Evolutionary conservation across 2,329 filamentous ascomycete genomes (phyloP).

Genomic region (Tolypocladium pustulatum): DNA sequence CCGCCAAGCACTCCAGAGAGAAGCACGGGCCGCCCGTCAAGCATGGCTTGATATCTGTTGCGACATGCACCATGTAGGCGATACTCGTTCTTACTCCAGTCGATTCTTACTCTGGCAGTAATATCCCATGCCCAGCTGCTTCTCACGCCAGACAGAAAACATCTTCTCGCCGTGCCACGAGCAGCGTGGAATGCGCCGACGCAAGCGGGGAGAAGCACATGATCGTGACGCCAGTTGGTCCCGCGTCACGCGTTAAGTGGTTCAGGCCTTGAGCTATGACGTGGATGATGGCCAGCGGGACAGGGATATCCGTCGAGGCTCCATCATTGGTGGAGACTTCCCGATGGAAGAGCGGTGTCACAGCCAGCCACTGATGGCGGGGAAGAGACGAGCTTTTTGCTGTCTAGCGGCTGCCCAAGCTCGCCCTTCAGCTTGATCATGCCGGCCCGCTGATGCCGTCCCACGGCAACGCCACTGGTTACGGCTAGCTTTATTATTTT

Average conservation of each 20-base stretch:
- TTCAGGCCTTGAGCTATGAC: neutral
- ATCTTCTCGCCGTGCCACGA: neutral
- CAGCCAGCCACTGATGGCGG: neutral
- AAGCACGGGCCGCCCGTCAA: neutral
- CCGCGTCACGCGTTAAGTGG: slow-evolving; percentile 6
- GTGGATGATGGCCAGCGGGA: neutral
- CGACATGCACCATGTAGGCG: neutral
- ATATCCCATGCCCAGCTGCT: too few relatives aligned
- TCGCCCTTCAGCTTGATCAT: neutral
- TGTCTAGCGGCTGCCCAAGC: neutral
- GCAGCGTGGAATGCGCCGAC: neutral
- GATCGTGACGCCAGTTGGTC: neutral
- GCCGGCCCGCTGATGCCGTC: neutral
- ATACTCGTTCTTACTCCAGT: too few relatives aligned
- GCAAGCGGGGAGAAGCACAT: neutral
- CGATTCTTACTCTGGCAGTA: too few relatives aligned
- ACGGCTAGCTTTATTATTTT: neutral
- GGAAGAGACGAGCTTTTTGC: neutral
- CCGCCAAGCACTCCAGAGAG: neutral
- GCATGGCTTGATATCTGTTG: neutral
- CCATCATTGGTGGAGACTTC: neutral
- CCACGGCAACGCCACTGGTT: neutral
- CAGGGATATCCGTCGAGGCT: neutral
- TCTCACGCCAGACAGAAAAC: neutral
- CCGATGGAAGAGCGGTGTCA: neutral